Evolutionary conservation across 139 green algal species (phyloP).

Genomic region (Coelastrella sp.): DNA sequence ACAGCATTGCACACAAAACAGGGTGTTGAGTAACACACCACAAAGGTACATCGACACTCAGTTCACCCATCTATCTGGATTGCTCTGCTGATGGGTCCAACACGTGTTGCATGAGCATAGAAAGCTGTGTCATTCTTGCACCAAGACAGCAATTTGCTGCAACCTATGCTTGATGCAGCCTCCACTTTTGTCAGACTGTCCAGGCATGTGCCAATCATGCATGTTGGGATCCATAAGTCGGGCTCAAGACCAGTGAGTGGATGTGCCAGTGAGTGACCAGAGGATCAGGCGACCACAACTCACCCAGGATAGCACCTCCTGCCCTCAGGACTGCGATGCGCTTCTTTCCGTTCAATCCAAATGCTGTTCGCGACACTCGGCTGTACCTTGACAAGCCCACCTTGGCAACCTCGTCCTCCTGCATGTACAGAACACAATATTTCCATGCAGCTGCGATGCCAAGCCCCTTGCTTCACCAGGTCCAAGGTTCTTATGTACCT

Average conservation of each 20-base stretch:
- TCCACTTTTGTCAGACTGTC: too few species aligned
- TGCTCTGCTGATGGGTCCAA: not conserved
- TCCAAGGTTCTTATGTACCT: too few species aligned
- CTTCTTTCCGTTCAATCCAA: slow-evolving; percentile 78
- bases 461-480: too few species aligned
- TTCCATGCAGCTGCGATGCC: not conserved
- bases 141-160: too few species aligned
- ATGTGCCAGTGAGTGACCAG: slow-evolving; percentile 63
- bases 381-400: slow-evolving; percentile 77
- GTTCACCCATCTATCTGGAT: too few species aligned
- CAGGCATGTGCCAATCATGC: too few species aligned
- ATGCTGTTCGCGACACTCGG: slow-evolving; percentile 70
- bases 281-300: slow-evolving; percentile 59
- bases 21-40: too few species aligned
- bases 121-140: too few species aligned
- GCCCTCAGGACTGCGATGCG: slow-evolving; percentile 88
- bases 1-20: not conserved
- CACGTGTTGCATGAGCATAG: not conserved
- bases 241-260: too few species aligned
- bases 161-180: too few species aligned
- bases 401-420: slow-evolving; percentile 47
- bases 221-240: too few species aligned
- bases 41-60: too few species aligned
- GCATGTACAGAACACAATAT: not conserved
- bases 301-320: slow-evolving; percentile 75